Base-by-base conservation (phyloP, 23 red algal species). In the Gracilaria domingensis region DNA sequence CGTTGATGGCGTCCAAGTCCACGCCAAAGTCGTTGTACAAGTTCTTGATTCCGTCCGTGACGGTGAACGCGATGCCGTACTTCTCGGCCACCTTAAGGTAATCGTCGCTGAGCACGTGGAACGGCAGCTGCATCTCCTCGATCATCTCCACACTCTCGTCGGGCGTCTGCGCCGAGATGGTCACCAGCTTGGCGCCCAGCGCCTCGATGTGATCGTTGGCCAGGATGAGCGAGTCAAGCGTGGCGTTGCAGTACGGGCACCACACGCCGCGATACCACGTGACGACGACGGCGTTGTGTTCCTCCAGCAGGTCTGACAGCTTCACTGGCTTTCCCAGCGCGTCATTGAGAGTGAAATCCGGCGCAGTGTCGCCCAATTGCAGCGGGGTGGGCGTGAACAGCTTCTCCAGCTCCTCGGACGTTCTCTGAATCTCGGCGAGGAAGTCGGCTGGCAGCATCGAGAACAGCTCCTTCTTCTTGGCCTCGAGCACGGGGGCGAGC, bases 191-290 rank as follows among this genome's bases (percentile, higher is more conserved):
- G 39, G 83, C 83, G 39, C 64, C 64, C 2, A 86, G 44, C 37
- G 60, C 44, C 32, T 86, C 66, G 61, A 86, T 71, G 37, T 86
- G 39, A 17, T 66, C 61, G 61, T 70, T 47, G 24, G 83, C 61
- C 36, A 54, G n/a, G 61, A 67, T 67, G 39, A 86, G 61, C 40
- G 83, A 64, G 21, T 67, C 47, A 1, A 86, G 83, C 11, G 83
- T 57, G 12, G 66, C 59, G 66, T 86, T 86, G 66, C 83, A 86
- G 35, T 86, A 86, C 36, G 83, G 83, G 64, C 83, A 86, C 83
- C 83, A 86, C 21, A 59, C 66, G 38, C 83, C 83, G 21, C 83
- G 83, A 74, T 86, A 86, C 62, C 66, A 86, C 8, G 83, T 86
- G 39, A 86, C 11, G 12, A 86, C 83, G 37, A 86, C 83, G 55